Percentiles rank a stretch among this genome's conserved stretches.
These are phyloP conservation scores for Stachybotrys chlorohalonatus DNA, from an alignment of 2,329 filamentous ascomycete species.

Conservation along the genomic window DNA sequence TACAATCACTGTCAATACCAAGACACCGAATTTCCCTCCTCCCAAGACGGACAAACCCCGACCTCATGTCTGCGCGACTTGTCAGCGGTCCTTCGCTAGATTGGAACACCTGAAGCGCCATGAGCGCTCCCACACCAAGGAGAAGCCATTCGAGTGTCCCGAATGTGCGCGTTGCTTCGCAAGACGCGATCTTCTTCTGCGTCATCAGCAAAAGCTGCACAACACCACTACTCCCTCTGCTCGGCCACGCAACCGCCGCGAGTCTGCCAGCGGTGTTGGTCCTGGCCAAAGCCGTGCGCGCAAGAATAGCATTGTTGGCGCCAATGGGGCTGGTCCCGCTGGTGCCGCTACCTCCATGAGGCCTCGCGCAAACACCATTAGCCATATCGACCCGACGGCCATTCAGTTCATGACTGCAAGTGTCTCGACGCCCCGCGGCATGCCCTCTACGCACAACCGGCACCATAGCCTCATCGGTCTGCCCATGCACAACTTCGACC, in stretches of 20 bases:
- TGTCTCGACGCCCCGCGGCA: constrained; percentile 42
- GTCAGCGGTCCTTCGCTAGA: constrained; percentile 84
- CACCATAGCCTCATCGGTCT: constrained; percentile 68
- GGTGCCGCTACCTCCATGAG: constrained; percentile 55
- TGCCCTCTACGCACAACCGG: constrained; percentile 51
- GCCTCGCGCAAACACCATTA: constrained; percentile 91
- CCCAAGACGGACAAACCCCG: constrained; percentile 96
- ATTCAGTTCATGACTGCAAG: constrained; percentile 60
- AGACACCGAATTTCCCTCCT: constrained; percentile 52
- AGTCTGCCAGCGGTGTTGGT: constrained; percentile 71
- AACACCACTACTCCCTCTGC: constrained; percentile 84
- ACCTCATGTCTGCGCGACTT: constrained; percentile 88
- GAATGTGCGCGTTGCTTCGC: constrained; percentile 95
- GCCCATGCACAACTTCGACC: constrained; percentile 46
- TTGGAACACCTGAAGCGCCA: constrained; percentile 96
- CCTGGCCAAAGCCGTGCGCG: constrained; percentile 66
- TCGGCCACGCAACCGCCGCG: constrained; percentile 77
- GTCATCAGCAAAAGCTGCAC: constrained; percentile 97
- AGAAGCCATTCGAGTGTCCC: constrained; percentile 96
- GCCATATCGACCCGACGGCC: constrained; percentile 72
- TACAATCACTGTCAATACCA: constrained; percentile 43
- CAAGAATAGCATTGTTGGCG: constrained; percentile 79
- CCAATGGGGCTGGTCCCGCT: constrained; percentile 32
- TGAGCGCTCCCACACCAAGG: constrained; percentile 95
- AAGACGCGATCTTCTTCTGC: constrained; percentile 78